Percentiles rank a stretch among this genome's conserved stretches.
phyloP scores from a whole-genome alignment of 192 early-diverging fungal species.

The Coemansia sp. region DNA sequence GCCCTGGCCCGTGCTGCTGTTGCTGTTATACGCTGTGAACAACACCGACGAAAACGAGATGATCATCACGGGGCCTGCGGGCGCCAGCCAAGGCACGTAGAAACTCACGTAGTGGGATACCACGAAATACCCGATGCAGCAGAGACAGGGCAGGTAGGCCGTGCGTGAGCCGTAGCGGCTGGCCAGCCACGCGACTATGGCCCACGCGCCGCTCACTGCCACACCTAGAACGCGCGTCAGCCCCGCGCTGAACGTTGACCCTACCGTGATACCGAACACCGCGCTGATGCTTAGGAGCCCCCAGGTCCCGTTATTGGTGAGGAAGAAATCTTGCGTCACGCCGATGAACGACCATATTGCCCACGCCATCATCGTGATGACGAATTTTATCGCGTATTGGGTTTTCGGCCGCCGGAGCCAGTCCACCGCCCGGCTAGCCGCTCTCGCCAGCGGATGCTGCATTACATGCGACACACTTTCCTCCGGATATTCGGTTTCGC shows the following conservation, averaged over 20 bases:
- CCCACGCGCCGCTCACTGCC: slow-evolving; percentile 27
- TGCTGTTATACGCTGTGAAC: slow-evolving; percentile 20
- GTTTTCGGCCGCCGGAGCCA: slow-evolving; percentile 28
- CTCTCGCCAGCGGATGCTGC: slow-evolving; percentile 12
- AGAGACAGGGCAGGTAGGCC: slow-evolving; percentile 17
- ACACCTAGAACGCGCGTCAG: slow-evolving; percentile 19
- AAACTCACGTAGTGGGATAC: slow-evolving; percentile 21
- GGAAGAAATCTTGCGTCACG: slow-evolving; percentile 17
- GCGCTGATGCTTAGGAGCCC: slow-evolving; percentile 29
- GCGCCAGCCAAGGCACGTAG: slow-evolving; percentile 14
- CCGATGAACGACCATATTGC: slow-evolving; percentile 36
- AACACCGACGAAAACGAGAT: slow-evolving; percentile 35
- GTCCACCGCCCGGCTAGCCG: slow-evolving; percentile 7
- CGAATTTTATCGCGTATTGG: slow-evolving; percentile 42
- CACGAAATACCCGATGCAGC: slow-evolving; percentile 32
- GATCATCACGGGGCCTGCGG: slow-evolving; percentile 25
- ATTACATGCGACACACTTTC: slow-evolving; percentile 18
- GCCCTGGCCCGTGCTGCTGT: neutral
- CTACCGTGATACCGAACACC: slow-evolving; percentile 35
- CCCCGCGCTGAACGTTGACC: slow-evolving; percentile 30
- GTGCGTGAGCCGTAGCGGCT: slow-evolving; percentile 6
- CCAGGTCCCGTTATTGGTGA: slow-evolving; percentile 20
- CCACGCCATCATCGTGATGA: slow-evolving; percentile 38
- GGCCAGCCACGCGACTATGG: slow-evolving; percentile 33
- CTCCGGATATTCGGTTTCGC: too few relatives aligned